A percentile compares a stretch with the other conserved stretches of the same genome.
These are phyloP conservation scores for Ilex paraguariensis DNA, from an alignment of 305 asterid species.

Conservation along the genomic window DNA sequence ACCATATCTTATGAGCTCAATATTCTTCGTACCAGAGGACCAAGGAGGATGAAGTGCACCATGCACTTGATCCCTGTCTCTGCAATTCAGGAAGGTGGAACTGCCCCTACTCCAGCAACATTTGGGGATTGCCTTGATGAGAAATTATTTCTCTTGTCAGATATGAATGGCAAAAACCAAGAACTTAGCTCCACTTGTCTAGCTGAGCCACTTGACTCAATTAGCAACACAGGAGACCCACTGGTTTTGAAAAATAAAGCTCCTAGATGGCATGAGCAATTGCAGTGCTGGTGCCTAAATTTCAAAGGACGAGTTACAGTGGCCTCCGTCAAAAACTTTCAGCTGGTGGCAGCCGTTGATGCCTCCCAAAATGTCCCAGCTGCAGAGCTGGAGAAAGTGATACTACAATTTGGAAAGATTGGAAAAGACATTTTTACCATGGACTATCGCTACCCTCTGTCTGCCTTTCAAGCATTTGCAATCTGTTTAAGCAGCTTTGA, in stretches of 20 bases:
- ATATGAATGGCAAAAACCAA: slow-evolving; percentile 11
- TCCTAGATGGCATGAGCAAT: slow-evolving; percentile 76
- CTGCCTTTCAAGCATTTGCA: slow-evolving; percentile 77
- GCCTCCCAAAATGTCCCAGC: slow-evolving; percentile 33
- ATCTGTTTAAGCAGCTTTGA: slow-evolving; percentile 80
- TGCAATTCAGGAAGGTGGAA: slow-evolving; percentile 36
- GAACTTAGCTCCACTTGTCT: slow-evolving; percentile 8
- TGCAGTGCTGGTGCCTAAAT: slow-evolving; percentile 78
- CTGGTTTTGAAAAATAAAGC: slow-evolving; percentile 49
- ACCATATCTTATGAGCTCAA: slow-evolving; percentile 67
- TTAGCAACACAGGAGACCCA: slow-evolving; percentile 25
- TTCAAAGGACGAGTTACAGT: slow-evolving; percentile 75
- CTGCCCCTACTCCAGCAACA: slow-evolving; percentile 43
- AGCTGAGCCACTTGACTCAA: slow-evolving; percentile 15
- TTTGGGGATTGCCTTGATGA: slow-evolving; percentile 17
- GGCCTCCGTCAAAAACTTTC: slow-evolving; percentile 84
- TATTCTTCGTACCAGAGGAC: slow-evolving; percentile 70
- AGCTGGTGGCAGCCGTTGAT: slow-evolving; percentile 52
- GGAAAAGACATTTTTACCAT: slow-evolving; percentile 73
- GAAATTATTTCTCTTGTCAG: slow-evolving; percentile 19
- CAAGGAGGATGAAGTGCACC: slow-evolving; percentile 59
- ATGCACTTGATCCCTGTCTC: slow-evolving; percentile 50
- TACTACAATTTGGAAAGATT: slow-evolving; percentile 68
- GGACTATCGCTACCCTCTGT: slow-evolving; percentile 69
- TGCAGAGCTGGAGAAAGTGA: slow-evolving; percentile 53